Conservation (phyloP, 768 basidiomycete genomes). For the Kwoniella europaea region DNA sequence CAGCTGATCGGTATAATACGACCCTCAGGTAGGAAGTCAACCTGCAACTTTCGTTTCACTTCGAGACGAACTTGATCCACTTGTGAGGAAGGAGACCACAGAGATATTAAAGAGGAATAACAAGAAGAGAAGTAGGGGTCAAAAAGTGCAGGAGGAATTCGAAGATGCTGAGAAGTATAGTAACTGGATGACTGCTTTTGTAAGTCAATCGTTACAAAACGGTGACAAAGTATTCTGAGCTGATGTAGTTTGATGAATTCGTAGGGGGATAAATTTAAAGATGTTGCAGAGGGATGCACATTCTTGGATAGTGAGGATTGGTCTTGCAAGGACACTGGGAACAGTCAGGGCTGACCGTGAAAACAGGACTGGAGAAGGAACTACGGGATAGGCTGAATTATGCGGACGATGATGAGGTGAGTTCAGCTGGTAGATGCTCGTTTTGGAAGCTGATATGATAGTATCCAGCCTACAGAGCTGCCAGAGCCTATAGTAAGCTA, state of each 20-base stretch:
- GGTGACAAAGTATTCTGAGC: neutral
- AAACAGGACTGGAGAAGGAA: constrained; percentile 35
- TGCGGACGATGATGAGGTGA: constrained; percentile 34
- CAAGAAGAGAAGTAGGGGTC: constrained; percentile 28
- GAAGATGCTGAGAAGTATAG: constrained; percentile 26
- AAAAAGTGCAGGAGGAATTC: constrained; percentile 13
- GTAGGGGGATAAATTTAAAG: constrained; percentile 27
- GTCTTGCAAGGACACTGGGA: neutral
- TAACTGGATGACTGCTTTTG: constrained; percentile 40
- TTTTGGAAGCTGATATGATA: neutral
- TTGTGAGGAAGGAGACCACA: constrained; percentile 30
- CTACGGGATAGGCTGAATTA: constrained; percentile 32
- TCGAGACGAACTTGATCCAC: constrained; percentile 27
- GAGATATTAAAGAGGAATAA: constrained; percentile 22
- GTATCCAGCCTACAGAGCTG: constrained; percentile 29
- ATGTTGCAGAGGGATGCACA: constrained; percentile 36
- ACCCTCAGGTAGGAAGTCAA: constrained; percentile 27
- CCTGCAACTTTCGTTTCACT: constrained; percentile 29
- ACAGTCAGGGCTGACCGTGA: neutral
- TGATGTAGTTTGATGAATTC: neutral
- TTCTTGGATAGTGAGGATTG: constrained; percentile 36
- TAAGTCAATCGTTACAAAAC: constrained; percentile 15
- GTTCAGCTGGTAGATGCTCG: neutral
- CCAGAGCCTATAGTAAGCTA: constrained; percentile 44
- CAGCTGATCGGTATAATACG: neutral